Evolutionary conservation across 345 rosid species (phyloP).

Genomic region (Gossypium sturtianum): DNA sequence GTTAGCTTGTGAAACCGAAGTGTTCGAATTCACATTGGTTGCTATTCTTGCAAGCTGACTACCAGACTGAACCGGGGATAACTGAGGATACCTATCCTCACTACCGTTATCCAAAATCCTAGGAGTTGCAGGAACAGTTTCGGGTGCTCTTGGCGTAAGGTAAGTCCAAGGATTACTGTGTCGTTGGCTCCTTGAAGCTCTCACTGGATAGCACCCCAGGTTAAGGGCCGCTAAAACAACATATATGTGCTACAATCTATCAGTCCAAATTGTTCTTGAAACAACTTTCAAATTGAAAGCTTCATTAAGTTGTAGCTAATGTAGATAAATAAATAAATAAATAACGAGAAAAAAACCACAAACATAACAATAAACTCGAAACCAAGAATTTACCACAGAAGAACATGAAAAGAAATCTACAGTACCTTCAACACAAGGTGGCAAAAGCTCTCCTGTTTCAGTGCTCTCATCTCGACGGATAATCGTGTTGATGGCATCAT

Average conservation of each 20-base stretch:
- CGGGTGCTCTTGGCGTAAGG: conserved; percentile 62
- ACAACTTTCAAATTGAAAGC: conserved; percentile 1
- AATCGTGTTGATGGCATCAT: conserved; percentile 86
- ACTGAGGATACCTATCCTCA: conserved; percentile 34
- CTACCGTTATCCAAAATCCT: conserved; percentile 24
- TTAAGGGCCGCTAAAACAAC: conserved; percentile 74
- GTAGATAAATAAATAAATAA: conserved; percentile 12
- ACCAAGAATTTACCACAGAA: conserved; percentile 5
- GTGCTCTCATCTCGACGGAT: conserved; percentile 81
- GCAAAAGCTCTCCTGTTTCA: conserved; percentile 82
- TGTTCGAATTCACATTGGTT: conserved; percentile 14
- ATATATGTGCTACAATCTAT: conserved; percentile 6
- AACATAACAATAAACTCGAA: conserved; percentile 9
- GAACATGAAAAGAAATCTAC: background rate
- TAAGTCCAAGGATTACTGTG: conserved; percentile 79
- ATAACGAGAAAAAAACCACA: background rate
- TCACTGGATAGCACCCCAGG: conserved; percentile 83
- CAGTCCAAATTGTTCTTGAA: conserved; percentile 3
- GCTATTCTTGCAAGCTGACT: conserved; percentile 28
- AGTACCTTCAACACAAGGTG: conserved; percentile 98
- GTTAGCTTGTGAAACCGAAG: conserved; percentile 23
- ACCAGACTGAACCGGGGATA: conserved; percentile 23
- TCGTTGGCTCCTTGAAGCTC: conserved; percentile 97
- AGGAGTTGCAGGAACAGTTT: conserved; percentile 34
- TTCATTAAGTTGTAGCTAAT: background rate